phyloP scores from a whole-genome alignment of 257 asterid genomes.

The Lycium barbarum region DNA sequence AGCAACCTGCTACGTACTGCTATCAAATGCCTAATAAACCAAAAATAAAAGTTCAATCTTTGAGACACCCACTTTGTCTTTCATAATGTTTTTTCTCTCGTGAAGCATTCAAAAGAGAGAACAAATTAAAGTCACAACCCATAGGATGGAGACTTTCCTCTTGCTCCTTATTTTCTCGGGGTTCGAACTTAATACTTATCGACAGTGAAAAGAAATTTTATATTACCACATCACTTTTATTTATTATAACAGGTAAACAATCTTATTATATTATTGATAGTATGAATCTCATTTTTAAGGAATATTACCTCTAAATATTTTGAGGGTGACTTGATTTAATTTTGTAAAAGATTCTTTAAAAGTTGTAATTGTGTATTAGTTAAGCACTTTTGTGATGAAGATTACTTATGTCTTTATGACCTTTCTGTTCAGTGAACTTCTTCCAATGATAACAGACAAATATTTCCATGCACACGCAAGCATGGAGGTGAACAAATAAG shows the following conservation, averaged over 20 bases:
- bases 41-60: not conserved
- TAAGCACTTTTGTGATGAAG: no score
- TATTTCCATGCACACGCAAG: not conserved
- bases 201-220: not conserved
- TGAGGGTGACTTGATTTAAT: no score
- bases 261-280: no score
- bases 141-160: constrained; percentile 32
- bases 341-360: no score
- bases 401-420: no score
- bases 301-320: no score
- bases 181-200: not conserved
- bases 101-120: not conserved
- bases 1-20: not conserved
- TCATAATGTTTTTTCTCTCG: constrained; percentile 32
- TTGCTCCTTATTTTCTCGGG: not conserved
- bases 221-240: not conserved
- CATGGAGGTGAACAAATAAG: constrained; percentile 5
- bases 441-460: not conserved
- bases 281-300: no score
- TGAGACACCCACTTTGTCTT: constrained; percentile 35
- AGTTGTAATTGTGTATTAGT: no score
- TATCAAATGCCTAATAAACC: not conserved
- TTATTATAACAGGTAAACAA: not conserved
- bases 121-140: not conserved
- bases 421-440: not conserved